Conservation (phyloP, 805 yeast species). For the Yarrowia porcina region DNA sequence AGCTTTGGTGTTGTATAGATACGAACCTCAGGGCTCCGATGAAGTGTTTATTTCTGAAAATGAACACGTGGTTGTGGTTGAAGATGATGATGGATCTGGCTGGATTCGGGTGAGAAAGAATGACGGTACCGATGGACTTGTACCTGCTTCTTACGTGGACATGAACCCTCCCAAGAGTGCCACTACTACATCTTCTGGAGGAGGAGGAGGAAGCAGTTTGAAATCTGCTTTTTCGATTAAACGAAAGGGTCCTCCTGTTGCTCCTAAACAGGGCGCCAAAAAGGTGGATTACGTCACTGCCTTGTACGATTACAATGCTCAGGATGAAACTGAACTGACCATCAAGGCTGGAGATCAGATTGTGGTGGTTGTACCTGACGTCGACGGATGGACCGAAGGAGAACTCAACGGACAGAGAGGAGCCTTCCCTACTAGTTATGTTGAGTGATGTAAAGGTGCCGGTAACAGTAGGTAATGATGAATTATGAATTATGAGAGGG, state of each 20-base stretch:
- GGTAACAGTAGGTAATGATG: too few species aligned
- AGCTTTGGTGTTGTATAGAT: conserved; percentile 48
- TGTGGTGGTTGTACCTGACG: conserved; percentile 59
- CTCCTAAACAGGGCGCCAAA: conserved; percentile 72
- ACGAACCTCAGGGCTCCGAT: conserved; percentile 67
- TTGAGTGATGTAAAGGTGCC: too few species aligned
- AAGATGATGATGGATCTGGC: conserved; percentile 83
- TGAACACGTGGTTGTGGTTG: conserved; percentile 56
- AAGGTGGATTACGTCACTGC: conserved; percentile 57
- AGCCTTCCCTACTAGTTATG: conserved; percentile 73
- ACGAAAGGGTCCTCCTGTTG: conserved; percentile 72
- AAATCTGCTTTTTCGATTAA: conserved; percentile 33
- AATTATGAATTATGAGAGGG: too few species aligned
- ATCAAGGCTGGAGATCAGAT: conserved; percentile 67
- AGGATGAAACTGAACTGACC: conserved; percentile 74
- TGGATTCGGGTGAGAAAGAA: conserved; percentile 70
- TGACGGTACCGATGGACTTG: conserved; percentile 64
- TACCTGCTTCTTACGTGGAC: conserved; percentile 78
- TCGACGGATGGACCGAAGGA: conserved; percentile 94
- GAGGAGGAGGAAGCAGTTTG: conserved; percentile 28
- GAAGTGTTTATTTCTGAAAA: conserved; percentile 64
- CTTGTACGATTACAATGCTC: conserved; percentile 70
- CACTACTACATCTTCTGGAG: conserved; percentile 17
- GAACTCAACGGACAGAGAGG: conserved; percentile 66
- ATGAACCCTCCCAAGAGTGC: conserved; percentile 37